Evolutionary conservation across 345 rosid genomes (phyloP).

Genomic region (Salix koriyanagi): DNA sequence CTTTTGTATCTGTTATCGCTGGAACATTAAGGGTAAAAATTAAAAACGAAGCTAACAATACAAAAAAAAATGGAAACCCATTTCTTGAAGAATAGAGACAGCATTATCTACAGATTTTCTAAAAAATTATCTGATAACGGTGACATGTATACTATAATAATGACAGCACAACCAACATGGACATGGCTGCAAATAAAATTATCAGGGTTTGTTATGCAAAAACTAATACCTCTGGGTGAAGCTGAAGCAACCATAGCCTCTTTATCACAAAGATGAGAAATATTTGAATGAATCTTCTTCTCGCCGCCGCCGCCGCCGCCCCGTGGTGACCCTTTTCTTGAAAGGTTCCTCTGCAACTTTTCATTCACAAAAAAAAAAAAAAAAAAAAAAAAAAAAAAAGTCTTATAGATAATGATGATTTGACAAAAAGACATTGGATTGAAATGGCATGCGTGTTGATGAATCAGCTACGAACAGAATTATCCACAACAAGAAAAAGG

Average conservation of each 20-base stretch:
- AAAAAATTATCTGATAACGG: no score
- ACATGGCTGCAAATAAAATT: not conserved
- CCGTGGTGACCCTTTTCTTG: conserved; percentile 67
- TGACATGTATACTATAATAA: not conserved
- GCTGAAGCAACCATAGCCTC: conserved; percentile 39
- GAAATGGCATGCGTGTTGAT: conserved; percentile 15
- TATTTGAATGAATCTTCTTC: conserved; percentile 39
- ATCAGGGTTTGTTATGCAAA: not conserved
- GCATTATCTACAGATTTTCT: no score
- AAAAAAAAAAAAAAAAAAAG: not conserved
- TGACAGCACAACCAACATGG: not conserved
- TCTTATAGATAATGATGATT: not conserved
- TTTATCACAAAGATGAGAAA: conserved; percentile 34
- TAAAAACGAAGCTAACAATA: conserved; percentile 9
- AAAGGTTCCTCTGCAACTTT: conserved; percentile 69
- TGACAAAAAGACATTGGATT: not conserved
- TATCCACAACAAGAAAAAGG: not conserved
- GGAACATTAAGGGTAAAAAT: not conserved
- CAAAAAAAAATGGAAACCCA: not conserved
- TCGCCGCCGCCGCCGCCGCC: conserved; percentile 29
- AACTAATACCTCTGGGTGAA: conserved; percentile 60
- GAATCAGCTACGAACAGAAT: conserved; percentile 11
- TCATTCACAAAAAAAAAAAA: no score
- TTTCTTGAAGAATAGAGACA: not conserved
- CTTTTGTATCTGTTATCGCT: no score